phyloP scores from a whole-genome alignment of 768 basidiomycete genomes.

The Porpolomopsis calyptriformis region DNA sequence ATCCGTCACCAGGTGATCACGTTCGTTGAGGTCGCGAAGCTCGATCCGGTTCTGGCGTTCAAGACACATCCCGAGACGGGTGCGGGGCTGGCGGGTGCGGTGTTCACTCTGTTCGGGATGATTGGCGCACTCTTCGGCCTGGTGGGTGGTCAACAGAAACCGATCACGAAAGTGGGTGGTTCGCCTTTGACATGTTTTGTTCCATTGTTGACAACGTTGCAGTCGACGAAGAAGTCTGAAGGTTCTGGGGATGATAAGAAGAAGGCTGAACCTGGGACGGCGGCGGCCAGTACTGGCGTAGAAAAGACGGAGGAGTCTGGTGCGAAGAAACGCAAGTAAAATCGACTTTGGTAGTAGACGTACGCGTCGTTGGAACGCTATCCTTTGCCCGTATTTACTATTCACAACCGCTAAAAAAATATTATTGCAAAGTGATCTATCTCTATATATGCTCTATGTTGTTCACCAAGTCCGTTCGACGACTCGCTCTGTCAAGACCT shows the following conservation, averaged over 20 bases:
- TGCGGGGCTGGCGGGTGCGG: slow-evolving; percentile 57
- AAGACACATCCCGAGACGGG: slow-evolving; percentile 85
- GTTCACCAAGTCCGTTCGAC: slow-evolving; percentile 45
- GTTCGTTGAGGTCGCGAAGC: slow-evolving; percentile 70
- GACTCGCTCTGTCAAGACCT: slow-evolving; percentile 58
- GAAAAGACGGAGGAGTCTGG: slow-evolving; percentile 60
- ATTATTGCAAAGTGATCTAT: not conserved
- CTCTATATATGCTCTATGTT: not conserved
- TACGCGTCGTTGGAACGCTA: not conserved
- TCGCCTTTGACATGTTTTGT: slow-evolving; percentile 3
- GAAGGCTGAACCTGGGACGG: slow-evolving; percentile 34
- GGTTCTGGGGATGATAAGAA: slow-evolving; percentile 54
- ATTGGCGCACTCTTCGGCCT: slow-evolving; percentile 70
- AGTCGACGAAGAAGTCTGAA: slow-evolving; percentile 75
- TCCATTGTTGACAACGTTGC: slow-evolving; percentile 6
- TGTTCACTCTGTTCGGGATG: slow-evolving; percentile 79
- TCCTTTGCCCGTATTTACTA: not conserved
- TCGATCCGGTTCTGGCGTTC: slow-evolving; percentile 73
- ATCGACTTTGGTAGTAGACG: slow-evolving; percentile 14
- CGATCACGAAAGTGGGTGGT: slow-evolving; percentile 53
- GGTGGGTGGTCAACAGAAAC: slow-evolving; percentile 62
- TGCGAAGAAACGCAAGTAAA: slow-evolving; percentile 56
- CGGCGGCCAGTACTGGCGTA: slow-evolving; percentile 63
- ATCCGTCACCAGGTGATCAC: slow-evolving; percentile 65
- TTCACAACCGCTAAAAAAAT: not conserved